A percentile compares a stretch with the other conserved stretches of the same genome.
Conservation (phyloP, 352 stramenopile species). For the Globisporangium radiosum region DNA sequence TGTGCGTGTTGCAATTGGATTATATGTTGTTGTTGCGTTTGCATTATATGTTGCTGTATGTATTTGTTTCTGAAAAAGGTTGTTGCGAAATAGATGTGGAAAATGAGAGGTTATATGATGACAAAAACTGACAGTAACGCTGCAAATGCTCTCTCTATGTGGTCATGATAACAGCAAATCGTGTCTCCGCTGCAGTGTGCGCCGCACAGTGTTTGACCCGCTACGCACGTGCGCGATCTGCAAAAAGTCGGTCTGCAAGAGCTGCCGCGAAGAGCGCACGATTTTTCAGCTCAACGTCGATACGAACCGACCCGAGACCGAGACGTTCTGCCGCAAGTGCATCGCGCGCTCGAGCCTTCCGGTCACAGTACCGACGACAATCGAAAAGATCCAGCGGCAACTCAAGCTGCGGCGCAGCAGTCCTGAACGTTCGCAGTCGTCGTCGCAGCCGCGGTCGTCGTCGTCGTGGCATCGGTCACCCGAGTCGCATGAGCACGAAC, state of each 20-base stretch:
- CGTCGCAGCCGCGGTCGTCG: background rate
- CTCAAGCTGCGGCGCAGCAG: slow-evolving; percentile 4
- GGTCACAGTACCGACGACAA: slow-evolving; percentile 15
- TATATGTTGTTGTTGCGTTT: background rate
- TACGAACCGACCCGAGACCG: slow-evolving; percentile 22
- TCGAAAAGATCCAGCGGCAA: slow-evolving; percentile 4
- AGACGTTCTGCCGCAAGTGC: slow-evolving; percentile 41
- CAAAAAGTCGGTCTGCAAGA: slow-evolving; percentile 38
- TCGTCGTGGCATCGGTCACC: background rate
- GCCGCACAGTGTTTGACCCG: slow-evolving; percentile 23
- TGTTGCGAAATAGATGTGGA: too few relatives aligned
- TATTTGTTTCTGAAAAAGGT: background rate
- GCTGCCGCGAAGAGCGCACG: slow-evolving; percentile 24
- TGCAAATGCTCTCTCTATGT: background rate
- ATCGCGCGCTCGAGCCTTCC: slow-evolving; percentile 21
- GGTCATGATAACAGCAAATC: slow-evolving; percentile 15
- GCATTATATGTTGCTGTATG: background rate
- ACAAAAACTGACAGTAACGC: too few relatives aligned
- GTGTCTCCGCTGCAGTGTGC: slow-evolving; percentile 34
- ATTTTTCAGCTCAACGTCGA: slow-evolving; percentile 29
- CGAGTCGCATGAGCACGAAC: background rate
- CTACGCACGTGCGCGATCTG: slow-evolving; percentile 36
- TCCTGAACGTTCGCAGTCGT: slow-evolving; percentile 2
- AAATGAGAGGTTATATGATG: too few relatives aligned
- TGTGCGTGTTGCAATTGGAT: background rate